Evolutionary conservation across 495 filamentous ascomycete species (phyloP).

Genomic region (Trichoderma asperelloides): DNA sequence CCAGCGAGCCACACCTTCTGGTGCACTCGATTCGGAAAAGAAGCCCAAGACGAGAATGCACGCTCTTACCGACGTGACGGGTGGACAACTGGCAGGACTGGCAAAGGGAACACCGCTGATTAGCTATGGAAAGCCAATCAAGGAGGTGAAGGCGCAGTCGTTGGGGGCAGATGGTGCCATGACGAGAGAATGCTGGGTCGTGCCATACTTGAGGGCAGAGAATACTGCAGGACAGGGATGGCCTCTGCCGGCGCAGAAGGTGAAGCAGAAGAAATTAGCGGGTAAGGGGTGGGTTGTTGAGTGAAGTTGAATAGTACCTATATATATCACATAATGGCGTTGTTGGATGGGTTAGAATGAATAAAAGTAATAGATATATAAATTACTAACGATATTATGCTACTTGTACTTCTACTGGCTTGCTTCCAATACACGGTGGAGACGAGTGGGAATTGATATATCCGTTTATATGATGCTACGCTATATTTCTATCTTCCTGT

Average conservation of each 20-base stretch:
- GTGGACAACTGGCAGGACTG: conserved; percentile 64
- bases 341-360: neutral
- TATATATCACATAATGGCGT: neutral
- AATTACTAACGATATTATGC: neutral
- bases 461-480: neutral
- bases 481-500: neutral
- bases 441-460: neutral
- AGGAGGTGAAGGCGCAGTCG: conserved; percentile 39
- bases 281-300: conserved; percentile 66
- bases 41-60: conserved; percentile 81
- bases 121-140: conserved; percentile 82
- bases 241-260: conserved; percentile 75
- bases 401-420: neutral
- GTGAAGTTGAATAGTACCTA: neutral
- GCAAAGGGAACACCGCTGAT: conserved; percentile 81
- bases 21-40: conserved; percentile 34
- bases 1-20: conserved; percentile 51
- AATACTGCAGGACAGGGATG: conserved; percentile 57
- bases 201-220: conserved; percentile 62
- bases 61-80: conserved; percentile 68
- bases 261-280: conserved; percentile 64
- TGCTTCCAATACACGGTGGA: neutral
- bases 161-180: conserved; percentile 42
- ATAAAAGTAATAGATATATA: neutral
- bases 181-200: conserved; percentile 70